Conservation (phyloP, 208 protist genomes). For the Naegleria lovaniensis region DNA sequence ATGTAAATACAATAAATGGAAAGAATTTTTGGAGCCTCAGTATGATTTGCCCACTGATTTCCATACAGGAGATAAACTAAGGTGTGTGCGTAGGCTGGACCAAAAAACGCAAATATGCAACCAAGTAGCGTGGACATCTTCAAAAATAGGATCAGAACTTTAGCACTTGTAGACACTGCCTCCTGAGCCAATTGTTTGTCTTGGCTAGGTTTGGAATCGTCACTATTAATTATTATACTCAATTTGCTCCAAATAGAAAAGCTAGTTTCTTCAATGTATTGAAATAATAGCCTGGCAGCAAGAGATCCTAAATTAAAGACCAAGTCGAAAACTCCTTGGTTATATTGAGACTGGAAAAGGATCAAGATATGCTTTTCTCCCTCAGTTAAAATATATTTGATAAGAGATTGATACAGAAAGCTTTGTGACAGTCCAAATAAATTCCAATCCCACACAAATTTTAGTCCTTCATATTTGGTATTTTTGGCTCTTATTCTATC, state of each 20-base stretch:
- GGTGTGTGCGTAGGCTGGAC: conserved; percentile 52
- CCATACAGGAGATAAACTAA: conserved; percentile 67
- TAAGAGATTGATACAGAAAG: conserved; percentile 67
- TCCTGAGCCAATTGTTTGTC: background rate
- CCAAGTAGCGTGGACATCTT: conserved; percentile 62
- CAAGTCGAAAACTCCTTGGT: conserved; percentile 71
- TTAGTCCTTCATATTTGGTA: background rate
- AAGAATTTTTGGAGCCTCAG: conserved; percentile 59
- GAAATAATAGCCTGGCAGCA: conserved; percentile 71
- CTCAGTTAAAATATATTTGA: conserved; percentile 71
- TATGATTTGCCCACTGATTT: conserved; percentile 52
- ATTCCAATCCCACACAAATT: background rate
- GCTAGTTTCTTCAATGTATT: conserved; percentile 76
- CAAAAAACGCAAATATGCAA: conserved; percentile 59
- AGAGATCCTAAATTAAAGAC: conserved; percentile 74
- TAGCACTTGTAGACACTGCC: conserved; percentile 35
- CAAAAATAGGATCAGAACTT: conserved; percentile 63
- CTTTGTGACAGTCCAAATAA: conserved; percentile 33
- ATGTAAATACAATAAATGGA: conserved; percentile 68
- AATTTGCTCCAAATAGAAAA: conserved; percentile 63
- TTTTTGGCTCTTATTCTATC: background rate
- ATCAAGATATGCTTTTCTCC: conserved; percentile 73
- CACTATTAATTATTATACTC: conserved; percentile 33
- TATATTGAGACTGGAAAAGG: conserved; percentile 51
- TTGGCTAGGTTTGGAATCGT: background rate